Evolutionary conservation across 2,329 filamentous ascomycete genomes (phyloP).

Genomic region (Ascochyta rabiei): DNA sequence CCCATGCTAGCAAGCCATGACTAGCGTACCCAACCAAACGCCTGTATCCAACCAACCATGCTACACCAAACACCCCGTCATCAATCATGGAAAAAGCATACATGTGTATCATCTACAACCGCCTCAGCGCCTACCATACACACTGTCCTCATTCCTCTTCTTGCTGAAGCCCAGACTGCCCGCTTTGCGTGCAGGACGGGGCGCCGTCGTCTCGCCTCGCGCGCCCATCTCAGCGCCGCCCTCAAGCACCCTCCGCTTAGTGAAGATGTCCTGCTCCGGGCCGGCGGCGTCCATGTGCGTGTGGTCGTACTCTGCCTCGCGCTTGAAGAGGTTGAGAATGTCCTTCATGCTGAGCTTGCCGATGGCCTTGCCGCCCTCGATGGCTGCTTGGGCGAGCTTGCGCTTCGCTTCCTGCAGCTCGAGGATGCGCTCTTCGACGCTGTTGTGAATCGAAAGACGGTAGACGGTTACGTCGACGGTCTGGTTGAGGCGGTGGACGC

Average conservation of each 20-base stretch:
- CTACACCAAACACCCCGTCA: background rate
- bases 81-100: background rate
- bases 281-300: slow-evolving; percentile 50
- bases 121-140: slow-evolving; percentile 50
- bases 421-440: slow-evolving; percentile 93
- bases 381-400: slow-evolving; percentile 85
- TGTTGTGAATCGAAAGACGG: slow-evolving; percentile 84
- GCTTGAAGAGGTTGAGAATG: slow-evolving; percentile 86
- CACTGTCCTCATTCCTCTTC: slow-evolving; percentile 45
- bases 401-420: slow-evolving; percentile 93
- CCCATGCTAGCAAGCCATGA: background rate
- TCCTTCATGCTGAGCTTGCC: slow-evolving; percentile 91
- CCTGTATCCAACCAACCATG: background rate
- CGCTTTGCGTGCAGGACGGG: slow-evolving; percentile 35
- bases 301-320: slow-evolving; percentile 63
- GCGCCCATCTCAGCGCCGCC: slow-evolving; percentile 5
- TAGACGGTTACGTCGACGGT: slow-evolving; percentile 94
- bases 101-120: background rate
- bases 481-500: slow-evolving; percentile 97
- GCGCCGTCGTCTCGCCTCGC: slow-evolving; percentile 23
- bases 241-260: slow-evolving; percentile 40
- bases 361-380: slow-evolving; percentile 79
- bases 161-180: slow-evolving; percentile 37
- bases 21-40: background rate
- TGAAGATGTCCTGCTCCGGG: slow-evolving; percentile 43